A percentile compares a stretch with the other conserved stretches of the same genome.
Conservation (phyloP, 1,284 basidiomycete genomes). For the Phylloboletellus chloephorus region DNA sequence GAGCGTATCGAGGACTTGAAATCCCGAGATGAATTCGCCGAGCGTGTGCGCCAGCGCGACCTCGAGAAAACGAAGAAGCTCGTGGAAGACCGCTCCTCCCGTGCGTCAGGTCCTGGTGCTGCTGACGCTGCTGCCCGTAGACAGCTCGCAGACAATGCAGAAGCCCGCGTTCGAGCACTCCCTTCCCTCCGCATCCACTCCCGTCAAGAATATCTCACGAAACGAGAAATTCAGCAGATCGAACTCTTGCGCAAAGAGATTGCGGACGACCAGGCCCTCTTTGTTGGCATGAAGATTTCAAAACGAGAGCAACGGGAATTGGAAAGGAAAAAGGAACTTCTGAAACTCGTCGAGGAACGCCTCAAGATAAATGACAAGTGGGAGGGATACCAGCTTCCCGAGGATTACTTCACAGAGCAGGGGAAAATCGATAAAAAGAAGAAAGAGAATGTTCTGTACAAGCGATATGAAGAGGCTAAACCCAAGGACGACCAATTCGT, state of each 20-base stretch:
- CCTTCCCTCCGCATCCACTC: conserved; percentile 81
- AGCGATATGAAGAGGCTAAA: conserved; percentile 90
- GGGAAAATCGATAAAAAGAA: conserved; percentile 98
- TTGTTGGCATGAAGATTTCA: conserved; percentile 84
- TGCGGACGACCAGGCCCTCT: conserved; percentile 85
- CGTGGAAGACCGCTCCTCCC: conserved; percentile 88
- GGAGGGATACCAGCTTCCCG: conserved; percentile 91
- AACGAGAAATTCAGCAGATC: conserved; percentile 93
- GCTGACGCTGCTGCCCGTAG: conserved; percentile 80
- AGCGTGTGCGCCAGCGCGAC: conserved; percentile 82
- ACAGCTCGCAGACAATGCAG: conserved; percentile 79
- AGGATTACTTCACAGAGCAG: conserved; percentile 97
- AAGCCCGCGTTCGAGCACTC: conserved; percentile 73
- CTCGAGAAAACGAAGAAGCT: conserved; percentile 83
- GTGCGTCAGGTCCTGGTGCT: conserved; percentile 56
- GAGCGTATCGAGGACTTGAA: conserved; percentile 75
- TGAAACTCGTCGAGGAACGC: conserved; percentile 90
- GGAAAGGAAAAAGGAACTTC: conserved; percentile 88
- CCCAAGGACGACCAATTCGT: conserved; percentile 87
- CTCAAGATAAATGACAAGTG: conserved; percentile 90
- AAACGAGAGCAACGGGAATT: conserved; percentile 79
- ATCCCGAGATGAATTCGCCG: conserved; percentile 91
- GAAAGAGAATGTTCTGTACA: conserved; percentile 89
- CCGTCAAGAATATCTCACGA: conserved; percentile 91
- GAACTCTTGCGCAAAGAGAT: conserved; percentile 92